Evolutionary conservation across 2,329 filamentous ascomycete species (phyloP).

Genomic region (Aspergillus ochraceoroseus): DNA sequence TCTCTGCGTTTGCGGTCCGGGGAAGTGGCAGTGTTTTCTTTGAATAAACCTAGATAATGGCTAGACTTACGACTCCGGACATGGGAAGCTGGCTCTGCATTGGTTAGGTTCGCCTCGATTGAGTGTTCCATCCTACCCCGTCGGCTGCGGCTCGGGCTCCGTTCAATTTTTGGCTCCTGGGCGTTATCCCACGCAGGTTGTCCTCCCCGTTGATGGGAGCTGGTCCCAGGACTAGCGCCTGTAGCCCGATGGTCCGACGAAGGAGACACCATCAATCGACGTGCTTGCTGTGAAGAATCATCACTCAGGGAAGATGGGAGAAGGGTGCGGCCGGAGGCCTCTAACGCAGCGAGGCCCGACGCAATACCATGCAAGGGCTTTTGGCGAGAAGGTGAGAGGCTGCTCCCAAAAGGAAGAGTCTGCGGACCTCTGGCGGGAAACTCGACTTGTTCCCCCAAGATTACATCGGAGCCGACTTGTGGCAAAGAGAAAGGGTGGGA

Average conservation of each 20-base stretch:
- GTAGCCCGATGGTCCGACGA: constrained; percentile 20
- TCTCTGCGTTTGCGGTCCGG: constrained; percentile 51
- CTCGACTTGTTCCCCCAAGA: constrained; percentile 23
- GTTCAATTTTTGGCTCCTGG: constrained; percentile 27
- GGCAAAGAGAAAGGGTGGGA: constrained; percentile 26
- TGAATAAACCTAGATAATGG: constrained; percentile 61
- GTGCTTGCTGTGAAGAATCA: constrained; percentile 21
- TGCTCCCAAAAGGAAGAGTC: constrained; percentile 18
- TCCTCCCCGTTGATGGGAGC: constrained; percentile 23
- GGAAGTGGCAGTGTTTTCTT: constrained; percentile 53
- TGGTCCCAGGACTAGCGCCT: constrained; percentile 20
- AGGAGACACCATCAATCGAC: constrained; percentile 20
- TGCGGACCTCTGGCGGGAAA: constrained; percentile 19
- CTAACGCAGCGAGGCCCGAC: constrained; percentile 18
- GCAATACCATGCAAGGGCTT: constrained; percentile 24
- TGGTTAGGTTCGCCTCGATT: constrained; percentile 59
- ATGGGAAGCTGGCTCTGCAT: constrained; percentile 51
- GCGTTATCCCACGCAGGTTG: constrained; percentile 22
- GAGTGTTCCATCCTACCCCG: constrained; percentile 54
- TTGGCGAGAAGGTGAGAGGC: constrained; percentile 22
- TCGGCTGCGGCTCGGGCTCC: constrained; percentile 43
- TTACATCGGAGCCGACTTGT: constrained; percentile 26
- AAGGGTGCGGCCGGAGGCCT: constrained; percentile 26
- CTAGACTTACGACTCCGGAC: constrained; percentile 61
- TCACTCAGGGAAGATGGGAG: constrained; percentile 30